These are phyloP conservation scores for Gossypium gossypioides DNA, from an alignment of 441 rosid species.

Conservation along the genomic window DNA sequence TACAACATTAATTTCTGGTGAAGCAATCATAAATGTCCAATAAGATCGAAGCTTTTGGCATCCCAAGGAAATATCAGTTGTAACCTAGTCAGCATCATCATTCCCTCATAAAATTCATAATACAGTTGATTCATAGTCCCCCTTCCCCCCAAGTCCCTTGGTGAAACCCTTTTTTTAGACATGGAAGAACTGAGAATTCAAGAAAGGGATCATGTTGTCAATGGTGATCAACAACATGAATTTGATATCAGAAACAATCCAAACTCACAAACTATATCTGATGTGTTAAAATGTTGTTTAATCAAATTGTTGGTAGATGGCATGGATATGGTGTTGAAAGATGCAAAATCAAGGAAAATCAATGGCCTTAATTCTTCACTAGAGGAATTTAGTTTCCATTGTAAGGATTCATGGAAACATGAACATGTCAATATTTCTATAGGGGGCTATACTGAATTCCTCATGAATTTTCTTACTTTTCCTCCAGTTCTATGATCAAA, in stretches of 20 bases:
- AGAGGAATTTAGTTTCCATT: not conserved
- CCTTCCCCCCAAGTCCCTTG: not conserved
- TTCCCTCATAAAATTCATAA: not conserved
- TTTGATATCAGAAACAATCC: not conserved
- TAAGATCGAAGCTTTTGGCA: not conserved
- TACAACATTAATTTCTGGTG: not conserved
- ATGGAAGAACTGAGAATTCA: not conserved
- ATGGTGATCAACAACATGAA: not conserved
- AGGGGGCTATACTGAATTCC: not conserved
- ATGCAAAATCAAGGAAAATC: slow-evolving; percentile 10
- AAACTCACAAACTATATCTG: not conserved
- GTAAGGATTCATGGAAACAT: not conserved
- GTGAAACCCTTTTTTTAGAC: not conserved
- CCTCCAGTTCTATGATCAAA: slow-evolving; percentile 7
- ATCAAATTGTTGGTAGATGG: slow-evolving; percentile 18
- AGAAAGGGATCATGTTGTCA: not conserved
- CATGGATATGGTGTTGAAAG: slow-evolving; percentile 19
- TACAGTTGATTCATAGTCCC: not conserved
- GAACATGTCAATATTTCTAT: not conserved
- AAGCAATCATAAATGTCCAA: not conserved
- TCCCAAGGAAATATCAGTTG: slow-evolving; percentile 4
- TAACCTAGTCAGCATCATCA: not conserved
- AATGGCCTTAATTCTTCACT: not conserved
- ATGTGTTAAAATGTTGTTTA: slow-evolving; percentile 13
- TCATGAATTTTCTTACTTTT: slow-evolving; percentile 14